phyloP scores from a whole-genome alignment of 192 early-diverging fungal genomes.

The Coemansia sp. region DNA sequence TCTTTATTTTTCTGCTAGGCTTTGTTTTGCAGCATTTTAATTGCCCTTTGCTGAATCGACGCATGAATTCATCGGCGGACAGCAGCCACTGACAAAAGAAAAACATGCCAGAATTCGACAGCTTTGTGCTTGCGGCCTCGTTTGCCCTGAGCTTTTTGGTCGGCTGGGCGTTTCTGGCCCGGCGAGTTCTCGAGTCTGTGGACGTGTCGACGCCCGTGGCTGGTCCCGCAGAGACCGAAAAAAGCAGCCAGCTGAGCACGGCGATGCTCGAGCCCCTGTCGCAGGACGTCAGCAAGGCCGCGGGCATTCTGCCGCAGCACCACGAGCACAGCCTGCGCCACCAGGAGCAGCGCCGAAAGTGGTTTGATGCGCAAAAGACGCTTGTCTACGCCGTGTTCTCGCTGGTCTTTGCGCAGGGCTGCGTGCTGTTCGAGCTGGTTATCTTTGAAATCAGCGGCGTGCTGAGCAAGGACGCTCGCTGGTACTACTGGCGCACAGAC shows the following conservation, averaged over 20 bases:
- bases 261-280: conserved; percentile 29
- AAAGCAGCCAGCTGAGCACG: conserved; percentile 30
- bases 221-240: conserved; percentile 29
- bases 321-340: conserved; percentile 18
- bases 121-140: conserved; percentile 58
- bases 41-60: not conserved
- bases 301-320: conserved; percentile 3
- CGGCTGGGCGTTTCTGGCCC: conserved; percentile 67
- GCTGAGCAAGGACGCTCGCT: conserved; percentile 64
- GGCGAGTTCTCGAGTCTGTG: conserved; percentile 67
- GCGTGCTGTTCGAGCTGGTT: conserved; percentile 77
- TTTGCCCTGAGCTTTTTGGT: conserved; percentile 67
- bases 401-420: conserved; percentile 70
- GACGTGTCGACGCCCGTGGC: conserved; percentile 51
- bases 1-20: not conserved
- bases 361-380: conserved; percentile 51
- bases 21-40: conserved; percentile 3
- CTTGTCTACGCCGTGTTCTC: conserved; percentile 73
- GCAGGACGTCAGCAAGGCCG: conserved; percentile 7
- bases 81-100: conserved; percentile 6
- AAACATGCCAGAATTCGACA: conserved; percentile 41
- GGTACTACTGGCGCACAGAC: conserved; percentile 72
- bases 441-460: conserved; percentile 77
- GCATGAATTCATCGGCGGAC: not conserved
- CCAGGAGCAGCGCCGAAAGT: conserved; percentile 41